Base-by-base conservation (phyloP, 306 rosid genomes). In the Castanea sativa region DNA sequence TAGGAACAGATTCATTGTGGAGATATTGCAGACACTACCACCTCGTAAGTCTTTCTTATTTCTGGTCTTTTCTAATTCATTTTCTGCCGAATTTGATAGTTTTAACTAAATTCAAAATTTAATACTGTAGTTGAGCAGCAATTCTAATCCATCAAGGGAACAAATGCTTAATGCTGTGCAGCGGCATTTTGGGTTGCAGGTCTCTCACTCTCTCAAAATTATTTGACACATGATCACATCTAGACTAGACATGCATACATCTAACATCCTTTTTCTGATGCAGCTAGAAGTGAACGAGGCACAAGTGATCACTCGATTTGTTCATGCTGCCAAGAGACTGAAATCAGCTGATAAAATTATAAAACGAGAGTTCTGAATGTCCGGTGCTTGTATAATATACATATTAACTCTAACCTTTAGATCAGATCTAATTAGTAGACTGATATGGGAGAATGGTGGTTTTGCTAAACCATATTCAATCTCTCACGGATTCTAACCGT, bases 21-120 rank as follows among this genome's bases (percentile, higher is more conserved):
- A 86, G 85, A 84, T 90, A 90, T 55, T 84, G 87, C 89, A 81
- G 88, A 79, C 87, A 85, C 79, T 90, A 79, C 79, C 85, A 88
- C 81, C 94, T 90, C 25, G 94, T 90, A 75, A n/a, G 92, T 81
- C 57, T 59, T 75, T 43, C 84, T 60, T 35, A 67, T 23, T 70
- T 29, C 71, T 79, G 43, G 73, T 21, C 41, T 67, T 67, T 18
- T 4, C n/a, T 60, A 30, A 20, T 35, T 49, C 38, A 9, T 21
- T 16, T 64, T 29, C 35, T 80, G 15, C 78, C 4, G 10, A 49
- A 21, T 64, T 65, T 33, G 19, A 32, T 49, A 14, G 29, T 3
- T 74, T 69, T 33, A 41, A 55, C 67, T 53, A 32, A 75, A 20
- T 78, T 78, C 1, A 13, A 4, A 63, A 69, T 77, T 1, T 25